Evolutionary conservation across 2,329 filamentous ascomycete genomes (phyloP), one percentile per base, ranked within the genome.

Genomic region (Celoporthe dispersa): DNA sequence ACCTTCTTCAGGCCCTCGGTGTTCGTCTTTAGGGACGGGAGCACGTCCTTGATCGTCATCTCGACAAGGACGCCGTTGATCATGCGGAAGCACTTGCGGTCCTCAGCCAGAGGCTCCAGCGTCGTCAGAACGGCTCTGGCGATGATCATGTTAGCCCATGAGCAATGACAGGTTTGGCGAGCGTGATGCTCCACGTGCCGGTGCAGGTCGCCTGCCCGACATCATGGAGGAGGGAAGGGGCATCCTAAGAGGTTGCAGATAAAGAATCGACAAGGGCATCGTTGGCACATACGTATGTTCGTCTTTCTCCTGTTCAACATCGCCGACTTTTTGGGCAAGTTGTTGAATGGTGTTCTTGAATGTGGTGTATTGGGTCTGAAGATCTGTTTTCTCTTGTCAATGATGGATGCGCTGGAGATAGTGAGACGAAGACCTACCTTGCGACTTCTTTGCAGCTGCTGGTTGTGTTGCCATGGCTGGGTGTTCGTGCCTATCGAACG

Each of bases 1-100:
- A 98, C 94, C 83, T 97, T 97, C 82, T 92, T 96, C 78, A 99
- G 80, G 1, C 96, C 95, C 73, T 98, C 95, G 35, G 94, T 92
- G 79, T 99, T 98, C 28, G 94, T 98, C 83, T 94, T 91, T 72
- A 99, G 86, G 35, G 94, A 92, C 7, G 96, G 96, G 68, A 97
- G 86, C 16, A 99, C 93, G 80, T 98, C 96, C 80, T 94, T 87
- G 75, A 99, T 93, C 22, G 95, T 98, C 75, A 94, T 88, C 84
- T 99, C 96, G 67, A 97, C 93, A 70, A 99, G 84, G 33, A 98
- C 94, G 61, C 96, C 96, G 80, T 99, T 98, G 80, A 99, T 97
- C 88, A 99, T 94, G 76, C 96, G 94, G 83, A 98, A 99, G 83
- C 95, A 98, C 84, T 98, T 99, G 77, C 96, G 92, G 74, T 97